Conservation (phyloP, 2,329 filamentous ascomycete genomes). For the Teratosphaeriaceae sp. region DNA sequence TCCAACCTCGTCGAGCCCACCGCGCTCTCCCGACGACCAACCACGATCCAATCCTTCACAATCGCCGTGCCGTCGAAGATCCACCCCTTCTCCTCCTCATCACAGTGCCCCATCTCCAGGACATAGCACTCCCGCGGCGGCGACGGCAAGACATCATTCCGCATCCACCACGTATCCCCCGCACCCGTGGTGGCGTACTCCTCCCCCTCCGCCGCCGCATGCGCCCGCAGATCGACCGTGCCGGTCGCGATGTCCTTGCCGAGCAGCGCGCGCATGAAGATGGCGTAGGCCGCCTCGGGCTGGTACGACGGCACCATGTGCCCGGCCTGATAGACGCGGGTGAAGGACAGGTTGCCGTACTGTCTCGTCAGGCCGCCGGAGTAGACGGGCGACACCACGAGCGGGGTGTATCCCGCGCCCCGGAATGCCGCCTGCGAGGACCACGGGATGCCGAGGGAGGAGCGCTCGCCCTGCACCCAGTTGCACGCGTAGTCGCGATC, state of each 20-base stretch:
- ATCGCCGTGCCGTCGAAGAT: constrained; percentile 24
- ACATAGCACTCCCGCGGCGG: constrained; percentile 22
- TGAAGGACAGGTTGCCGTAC: constrained; percentile 45
- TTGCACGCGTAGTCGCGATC: constrained; percentile 43
- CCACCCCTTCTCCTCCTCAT: constrained; percentile 23
- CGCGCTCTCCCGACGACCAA: constrained; percentile 13
- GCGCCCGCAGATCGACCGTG: constrained; percentile 10
- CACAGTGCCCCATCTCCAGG: constrained; percentile 16
- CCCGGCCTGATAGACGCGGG: constrained; percentile 44
- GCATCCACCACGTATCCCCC: constrained; percentile 26
- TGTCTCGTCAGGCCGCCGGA: constrained; percentile 39
- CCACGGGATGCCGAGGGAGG: constrained; percentile 4
- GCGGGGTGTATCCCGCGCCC: constrained; percentile 17
- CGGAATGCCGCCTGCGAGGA: not conserved
- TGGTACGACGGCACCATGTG: constrained; percentile 51
- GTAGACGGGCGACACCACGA: constrained; percentile 33
- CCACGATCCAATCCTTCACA: constrained; percentile 25
- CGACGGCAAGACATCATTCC: constrained; percentile 24
- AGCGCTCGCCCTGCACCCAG: constrained; percentile 49
- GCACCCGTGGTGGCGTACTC: constrained; percentile 20
- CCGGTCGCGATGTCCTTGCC: constrained; percentile 48
- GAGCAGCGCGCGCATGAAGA: constrained; percentile 44
- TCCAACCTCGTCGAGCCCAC: not conserved
- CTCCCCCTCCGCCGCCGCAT: constrained; percentile 3
- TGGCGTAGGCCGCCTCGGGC: constrained; percentile 37